Evolutionary conservation across 2,329 filamentous ascomycete genomes (phyloP), one percentile per base, ranked within the genome.

Genomic region (Phaeosphaeriaceae sp.): DNA sequence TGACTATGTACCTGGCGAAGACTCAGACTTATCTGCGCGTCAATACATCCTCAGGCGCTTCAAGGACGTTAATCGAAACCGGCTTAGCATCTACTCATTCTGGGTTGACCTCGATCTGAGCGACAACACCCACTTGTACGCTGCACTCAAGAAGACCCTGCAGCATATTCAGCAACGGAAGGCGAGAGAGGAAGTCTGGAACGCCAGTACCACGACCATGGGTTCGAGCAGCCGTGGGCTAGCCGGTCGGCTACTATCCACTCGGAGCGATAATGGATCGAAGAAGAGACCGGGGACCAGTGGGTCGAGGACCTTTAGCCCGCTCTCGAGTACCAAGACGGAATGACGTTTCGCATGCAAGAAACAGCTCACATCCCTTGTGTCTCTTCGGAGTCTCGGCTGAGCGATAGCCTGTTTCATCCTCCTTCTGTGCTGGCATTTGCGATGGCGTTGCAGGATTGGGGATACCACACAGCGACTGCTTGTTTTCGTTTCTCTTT

Each of bases 31-130:
- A 2, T 67, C 72, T 0, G 74, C 73, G 0, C 60, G 74, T 0
- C 71, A 73, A 41, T 76, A 74, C 36, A 70, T 76, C 13, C 60
- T 75, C 0, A 60, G 62, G 27, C 62, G 68, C 3, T 75, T 76
- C 62, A 76, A 73, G 47, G 65, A 67, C 3, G 63, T 75, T 11
- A 76, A 76, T 41, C 62, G 67, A 5, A 72, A 72, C 42, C 53
- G 57, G 0, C 54, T 76, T 7, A 68, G 66, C 9, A 69, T 76
- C n/a, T 76, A 76, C 52, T 70, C 66, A 0, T 76, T 76, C 53
- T 76, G 74, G 74, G 73, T 75, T 13, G 74, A 76, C 46, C 67
- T 76, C 7, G 73, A 76, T 42, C 67, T 75, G 60, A 67, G 68
- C 52, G 73, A 76, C 48, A 76, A 76, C 42, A 61, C 66, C 48